Evolutionary conservation across 306 rosid genomes (phyloP), one percentile per base, ranked within the genome.

Genomic region (Canavalia ensiformis): DNA sequence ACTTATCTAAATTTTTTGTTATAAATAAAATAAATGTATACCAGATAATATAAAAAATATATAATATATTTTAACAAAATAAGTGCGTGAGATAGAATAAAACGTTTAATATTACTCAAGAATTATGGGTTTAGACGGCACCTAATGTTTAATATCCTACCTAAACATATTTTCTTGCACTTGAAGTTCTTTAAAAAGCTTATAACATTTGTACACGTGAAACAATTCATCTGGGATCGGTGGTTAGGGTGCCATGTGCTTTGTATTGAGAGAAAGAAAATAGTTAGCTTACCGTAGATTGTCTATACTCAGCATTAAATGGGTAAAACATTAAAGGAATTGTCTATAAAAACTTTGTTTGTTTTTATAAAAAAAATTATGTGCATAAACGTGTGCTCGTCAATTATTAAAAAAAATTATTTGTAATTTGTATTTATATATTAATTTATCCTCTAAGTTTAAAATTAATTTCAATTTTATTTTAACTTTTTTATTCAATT

Each of bases 241-340:
- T 77, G 31, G 71, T 77, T 66, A 35, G 33, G 66, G 55, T 1
- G 2, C 54, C 77, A 73, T 28, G 41, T 42, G 72, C 72, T 66
- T 65, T 65, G 52, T 33, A 41, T 41, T 66, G 34, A 10, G 72
- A 41, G 50, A 65, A 39, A n/a, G 51, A 65, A 41, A 41, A 18
- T 65, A n/a, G 33, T 65, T 65, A 7, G 7, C 39, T 65, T 6
- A 59, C 7, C 42, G 4, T 4, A 29, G 39, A 59, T 31, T 25
- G 25, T 25, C 12, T 56, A 30, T 60, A 37, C 4, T 37, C 41
- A 37, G 4, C 4, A 1, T 60, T 37, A 60, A 60, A 60, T 59
- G 7, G 37, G 2, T 9, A 59, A 37, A 37, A 37, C 1, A 57
- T 57, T 57, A 29, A 29, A 59, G 41, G 25, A 18, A 18, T 18